phyloP scores from a whole-genome alignment of 106 monocot genomes.

The Dendrobium officinale region DNA sequence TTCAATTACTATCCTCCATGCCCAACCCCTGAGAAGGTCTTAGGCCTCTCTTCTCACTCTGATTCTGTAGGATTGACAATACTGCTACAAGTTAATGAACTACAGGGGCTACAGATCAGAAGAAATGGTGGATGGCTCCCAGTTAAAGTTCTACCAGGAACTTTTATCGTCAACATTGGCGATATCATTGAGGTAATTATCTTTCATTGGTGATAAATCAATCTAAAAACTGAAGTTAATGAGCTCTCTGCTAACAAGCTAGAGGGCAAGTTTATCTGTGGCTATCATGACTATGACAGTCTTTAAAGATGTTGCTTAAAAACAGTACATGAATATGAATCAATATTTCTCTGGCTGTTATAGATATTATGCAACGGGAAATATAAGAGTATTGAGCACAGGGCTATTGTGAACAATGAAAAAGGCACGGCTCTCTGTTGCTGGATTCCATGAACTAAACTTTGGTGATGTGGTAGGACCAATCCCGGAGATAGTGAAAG shows the following conservation, averaged over 20 bases:
- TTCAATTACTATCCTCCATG: conserved; percentile 30
- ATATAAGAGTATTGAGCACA: conserved; percentile 48
- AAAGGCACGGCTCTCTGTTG: conserved; percentile 29
- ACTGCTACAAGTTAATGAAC: conserved; percentile 17
- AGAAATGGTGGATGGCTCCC: conserved; percentile 12
- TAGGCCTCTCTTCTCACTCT: conserved; percentile 25
- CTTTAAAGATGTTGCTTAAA: too few relatives aligned
- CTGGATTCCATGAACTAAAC: conserved; percentile 19
- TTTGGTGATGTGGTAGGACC: conserved; percentile 18
- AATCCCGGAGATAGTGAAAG: conserved; percentile 18
- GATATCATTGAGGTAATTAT: conserved; percentile 20
- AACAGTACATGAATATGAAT: background rate
- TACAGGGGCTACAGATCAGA: conserved; percentile 21
- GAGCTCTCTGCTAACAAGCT: too few relatives aligned
- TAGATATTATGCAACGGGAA: conserved; percentile 56
- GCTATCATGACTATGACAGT: too few relatives aligned
- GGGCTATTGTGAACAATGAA: conserved; percentile 27
- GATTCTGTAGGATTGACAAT: conserved; percentile 21
- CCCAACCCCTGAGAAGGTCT: conserved; percentile 3
- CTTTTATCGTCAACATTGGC: conserved; percentile 23
- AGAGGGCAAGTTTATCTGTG: too few relatives aligned
- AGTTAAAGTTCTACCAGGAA: conserved; percentile 7
- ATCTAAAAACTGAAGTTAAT: background rate
- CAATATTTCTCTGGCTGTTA: background rate
- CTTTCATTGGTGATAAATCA: background rate